Evolutionary conservation across 495 filamentous ascomycete genomes (phyloP), one percentile per base, ranked within the genome.

Genomic region (Podospora pseudocomata): DNA sequence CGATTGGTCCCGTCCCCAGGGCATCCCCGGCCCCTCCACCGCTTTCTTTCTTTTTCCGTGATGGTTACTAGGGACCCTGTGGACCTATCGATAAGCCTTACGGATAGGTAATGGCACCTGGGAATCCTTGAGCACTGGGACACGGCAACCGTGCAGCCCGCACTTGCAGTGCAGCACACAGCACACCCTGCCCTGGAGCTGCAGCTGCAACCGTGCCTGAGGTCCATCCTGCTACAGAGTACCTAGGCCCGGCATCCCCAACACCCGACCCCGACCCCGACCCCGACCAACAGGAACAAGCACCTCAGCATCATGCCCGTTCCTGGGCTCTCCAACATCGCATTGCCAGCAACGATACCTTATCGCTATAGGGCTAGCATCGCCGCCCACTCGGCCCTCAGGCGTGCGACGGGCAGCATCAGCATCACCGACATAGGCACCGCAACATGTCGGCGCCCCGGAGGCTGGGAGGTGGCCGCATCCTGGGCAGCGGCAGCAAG

Each of bases 401-500:
- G 30, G 18, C 61, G 27, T 39, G 27, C 61, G 32, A 39, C 61
- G 20, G n/a, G 20, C 61, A 63, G 18, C 59, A 34, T 16, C 57
- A 39, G 1, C 60, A 18, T 11, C 39, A 34, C 30, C 30, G 30
- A 32, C 19, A 53, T 61, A 62, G 54, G 44, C 54, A 60, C 59
- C 6, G 18, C 30, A 39, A 34, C 74, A 64, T 94, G 91, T 89
- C 91, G 74, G 83, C 87, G 79, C 39, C 39, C 39, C 88, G 92
- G 80, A 92, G 89, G 82, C 87, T 96, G 73, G 93, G 93, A 73
- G 92, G 93, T 79, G 93, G 93, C 74, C 87, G 93, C 81, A 87
- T 97, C 72, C 82, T 97, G 71, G 93, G 93, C 68, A 93, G 86
- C 80, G 91, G 91, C 67, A 90, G 88, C 67, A 90, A 89, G 77